Evolutionary conservation across 2,329 filamentous ascomycete species (phyloP).

Genomic region (Trichoderma pleuroti): DNA sequence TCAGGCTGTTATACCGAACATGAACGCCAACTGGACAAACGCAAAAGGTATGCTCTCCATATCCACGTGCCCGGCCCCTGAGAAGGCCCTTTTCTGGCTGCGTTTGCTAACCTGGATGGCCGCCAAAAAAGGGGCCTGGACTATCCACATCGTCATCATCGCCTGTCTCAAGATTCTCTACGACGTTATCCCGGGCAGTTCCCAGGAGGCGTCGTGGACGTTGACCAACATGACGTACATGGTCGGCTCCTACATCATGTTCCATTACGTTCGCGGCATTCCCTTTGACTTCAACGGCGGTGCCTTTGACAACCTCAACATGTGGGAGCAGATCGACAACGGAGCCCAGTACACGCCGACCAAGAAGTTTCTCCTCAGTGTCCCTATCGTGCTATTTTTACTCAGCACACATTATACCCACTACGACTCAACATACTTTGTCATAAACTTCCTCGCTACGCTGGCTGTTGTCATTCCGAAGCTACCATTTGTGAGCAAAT

Average conservation of each 20-base stretch:
- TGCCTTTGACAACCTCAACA: conserved; percentile 98
- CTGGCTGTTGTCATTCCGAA: conserved; percentile 94
- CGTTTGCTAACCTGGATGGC: not conserved
- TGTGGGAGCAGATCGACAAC: conserved; percentile 99
- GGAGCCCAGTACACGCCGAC: conserved; percentile 97
- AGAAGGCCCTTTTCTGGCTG: conserved; percentile 27
- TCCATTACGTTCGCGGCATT: conserved; percentile 96
- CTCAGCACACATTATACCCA: conserved; percentile 98
- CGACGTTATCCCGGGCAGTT: conserved; percentile 92
- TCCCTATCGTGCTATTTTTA: conserved; percentile 90
- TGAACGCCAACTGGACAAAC: conserved; percentile 99
- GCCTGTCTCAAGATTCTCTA: conserved; percentile 90
- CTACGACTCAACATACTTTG: conserved; percentile 95
- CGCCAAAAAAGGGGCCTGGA: conserved; percentile 75
- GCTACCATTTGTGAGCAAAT: conserved; percentile 76
- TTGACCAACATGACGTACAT: conserved; percentile 99
- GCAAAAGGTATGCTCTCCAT: conserved; percentile 77
- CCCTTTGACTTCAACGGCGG: conserved; percentile 99
- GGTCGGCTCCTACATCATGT: conserved; percentile 99
- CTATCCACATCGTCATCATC: conserved; percentile 93
- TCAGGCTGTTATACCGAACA: conserved; percentile 87
- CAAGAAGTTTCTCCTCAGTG: conserved; percentile 95
- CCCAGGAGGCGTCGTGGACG: conserved; percentile 98
- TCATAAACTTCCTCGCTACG: conserved; percentile 92
- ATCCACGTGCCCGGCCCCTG: not conserved